Evolutionary conservation across 495 filamentous ascomycete species (phyloP).

Genomic region (Penicillium macrosclerotiorum): DNA sequence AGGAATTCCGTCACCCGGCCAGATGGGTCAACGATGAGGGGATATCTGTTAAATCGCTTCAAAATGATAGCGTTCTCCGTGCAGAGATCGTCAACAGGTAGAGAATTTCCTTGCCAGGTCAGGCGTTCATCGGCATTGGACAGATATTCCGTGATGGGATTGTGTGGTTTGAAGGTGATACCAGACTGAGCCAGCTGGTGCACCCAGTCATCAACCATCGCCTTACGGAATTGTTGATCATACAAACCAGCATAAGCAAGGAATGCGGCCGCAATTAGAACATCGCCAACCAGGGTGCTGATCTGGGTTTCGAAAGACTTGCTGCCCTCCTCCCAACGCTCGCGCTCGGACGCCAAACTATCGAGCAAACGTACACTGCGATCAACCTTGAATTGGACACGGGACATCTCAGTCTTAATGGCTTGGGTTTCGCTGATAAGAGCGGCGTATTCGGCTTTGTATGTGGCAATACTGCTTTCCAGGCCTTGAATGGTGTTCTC

Average conservation of each 20-base stretch:
- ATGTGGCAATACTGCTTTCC: slow-evolving; percentile 89
- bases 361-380: slow-evolving; percentile 91
- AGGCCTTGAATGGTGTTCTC: slow-evolving; percentile 79
- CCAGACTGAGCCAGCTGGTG: slow-evolving; percentile 87
- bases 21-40: slow-evolving; percentile 96
- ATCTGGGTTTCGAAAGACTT: slow-evolving; percentile 98
- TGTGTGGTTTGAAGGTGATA: slow-evolving; percentile 87
- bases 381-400: slow-evolving; percentile 97
- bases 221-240: slow-evolving; percentile 95
- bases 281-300: slow-evolving; percentile 91
- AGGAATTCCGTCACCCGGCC: slow-evolving; percentile 92
- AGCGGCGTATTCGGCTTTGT: slow-evolving; percentile 94
- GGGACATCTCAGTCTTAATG: slow-evolving; percentile 94
- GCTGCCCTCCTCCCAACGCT: slow-evolving; percentile 93
- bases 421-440: slow-evolving; percentile 96
- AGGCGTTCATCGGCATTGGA: slow-evolving; percentile 95
- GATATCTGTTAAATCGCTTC: slow-evolving; percentile 96
- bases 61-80: slow-evolving; percentile 98
- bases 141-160: slow-evolving; percentile 93
- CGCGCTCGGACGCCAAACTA: slow-evolving; percentile 89
- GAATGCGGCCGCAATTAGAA: slow-evolving; percentile 91
- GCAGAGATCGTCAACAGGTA: slow-evolving; percentile 98
- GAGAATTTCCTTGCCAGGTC: slow-evolving; percentile 88
- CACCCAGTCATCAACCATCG: slow-evolving; percentile 96
- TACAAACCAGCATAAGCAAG: slow-evolving; percentile 97